Evolutionary conservation across 306 rosid species (phyloP).

Genomic region (Cucumis cinereus): DNA sequence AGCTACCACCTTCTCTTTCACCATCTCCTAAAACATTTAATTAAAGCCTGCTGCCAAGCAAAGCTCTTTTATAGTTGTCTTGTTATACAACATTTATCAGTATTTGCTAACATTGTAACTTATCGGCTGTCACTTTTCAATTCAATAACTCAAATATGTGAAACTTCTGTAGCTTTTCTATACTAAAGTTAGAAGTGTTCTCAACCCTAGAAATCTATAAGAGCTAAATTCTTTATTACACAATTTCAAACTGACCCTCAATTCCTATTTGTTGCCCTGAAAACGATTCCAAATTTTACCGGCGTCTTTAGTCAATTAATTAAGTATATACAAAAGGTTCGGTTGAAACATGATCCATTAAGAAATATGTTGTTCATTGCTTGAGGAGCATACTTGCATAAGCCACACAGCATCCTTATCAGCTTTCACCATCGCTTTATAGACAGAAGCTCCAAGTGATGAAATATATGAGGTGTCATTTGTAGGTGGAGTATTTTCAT

Average conservation of each 20-base stretch:
- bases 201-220: neutral
- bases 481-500: conserved; percentile 89
- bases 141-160: neutral
- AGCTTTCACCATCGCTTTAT: conserved; percentile 73
- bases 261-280: neutral
- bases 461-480: conserved; percentile 63
- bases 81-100: neutral
- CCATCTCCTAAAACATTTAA: neutral
- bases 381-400: conserved; percentile 76
- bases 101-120: neutral
- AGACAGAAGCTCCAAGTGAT: conserved; percentile 83
- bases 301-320: neutral
- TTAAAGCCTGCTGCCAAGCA: neutral
- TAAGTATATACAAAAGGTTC: neutral
- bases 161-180: neutral
- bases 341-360: neutral
- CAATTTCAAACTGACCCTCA: neutral
- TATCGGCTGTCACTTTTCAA: neutral
- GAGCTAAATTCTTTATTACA: neutral
- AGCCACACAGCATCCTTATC: conserved; percentile 95
- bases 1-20: neutral
- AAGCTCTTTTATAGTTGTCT: neutral
- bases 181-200: neutral
- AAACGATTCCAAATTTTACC: neutral
- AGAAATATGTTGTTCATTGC: neutral